These are phyloP conservation scores for Cladophialophora carrionii DNA, from an alignment of 2,329 filamentous ascomycete species.

Conservation along the genomic window DNA sequence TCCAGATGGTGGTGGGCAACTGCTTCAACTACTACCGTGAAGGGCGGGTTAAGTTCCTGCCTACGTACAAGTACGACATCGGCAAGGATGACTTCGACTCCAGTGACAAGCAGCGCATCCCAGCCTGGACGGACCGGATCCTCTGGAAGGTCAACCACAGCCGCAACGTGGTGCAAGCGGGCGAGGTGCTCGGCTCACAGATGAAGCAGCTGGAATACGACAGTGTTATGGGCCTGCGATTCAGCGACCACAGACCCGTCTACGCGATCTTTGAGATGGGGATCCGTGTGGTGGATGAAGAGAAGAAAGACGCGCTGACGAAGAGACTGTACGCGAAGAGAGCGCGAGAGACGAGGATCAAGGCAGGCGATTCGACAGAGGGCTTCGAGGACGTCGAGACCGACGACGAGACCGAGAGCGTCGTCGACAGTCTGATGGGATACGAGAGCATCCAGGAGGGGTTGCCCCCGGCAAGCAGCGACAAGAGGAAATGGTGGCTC, in stretches of 20 bases:
- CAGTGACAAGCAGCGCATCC: constrained; percentile 89
- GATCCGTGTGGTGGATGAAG: constrained; percentile 79
- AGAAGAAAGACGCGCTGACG: constrained; percentile 70
- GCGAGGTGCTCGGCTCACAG: constrained; percentile 62
- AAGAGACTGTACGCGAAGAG: constrained; percentile 72
- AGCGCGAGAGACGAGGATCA: constrained; percentile 62
- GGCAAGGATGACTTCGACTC: constrained; percentile 88
- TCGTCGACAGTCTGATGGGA: constrained; percentile 76
- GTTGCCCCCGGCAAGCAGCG: constrained; percentile 65
- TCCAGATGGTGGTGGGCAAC: constrained; percentile 92
- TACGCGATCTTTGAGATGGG: constrained; percentile 85
- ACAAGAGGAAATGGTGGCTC: constrained; percentile 67
- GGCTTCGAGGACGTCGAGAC: constrained; percentile 59
- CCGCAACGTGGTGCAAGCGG: constrained; percentile 24
- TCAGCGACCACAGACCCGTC: constrained; percentile 96
- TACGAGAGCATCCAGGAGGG: constrained; percentile 84
- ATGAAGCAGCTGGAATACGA: constrained; percentile 82
- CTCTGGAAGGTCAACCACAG: constrained; percentile 63
- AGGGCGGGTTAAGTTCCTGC: constrained; percentile 81
- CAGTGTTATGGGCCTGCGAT: constrained; percentile 77
- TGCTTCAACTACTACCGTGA: constrained; percentile 93
- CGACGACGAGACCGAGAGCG: constrained; percentile 36
- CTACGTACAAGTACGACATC: constrained; percentile 94
- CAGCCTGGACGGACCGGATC: constrained; percentile 95
- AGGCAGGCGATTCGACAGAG: constrained; percentile 61